Base-by-base conservation (phyloP, 2,329 filamentous ascomycete genomes). In the Tolypocladium endophyticum region DNA sequence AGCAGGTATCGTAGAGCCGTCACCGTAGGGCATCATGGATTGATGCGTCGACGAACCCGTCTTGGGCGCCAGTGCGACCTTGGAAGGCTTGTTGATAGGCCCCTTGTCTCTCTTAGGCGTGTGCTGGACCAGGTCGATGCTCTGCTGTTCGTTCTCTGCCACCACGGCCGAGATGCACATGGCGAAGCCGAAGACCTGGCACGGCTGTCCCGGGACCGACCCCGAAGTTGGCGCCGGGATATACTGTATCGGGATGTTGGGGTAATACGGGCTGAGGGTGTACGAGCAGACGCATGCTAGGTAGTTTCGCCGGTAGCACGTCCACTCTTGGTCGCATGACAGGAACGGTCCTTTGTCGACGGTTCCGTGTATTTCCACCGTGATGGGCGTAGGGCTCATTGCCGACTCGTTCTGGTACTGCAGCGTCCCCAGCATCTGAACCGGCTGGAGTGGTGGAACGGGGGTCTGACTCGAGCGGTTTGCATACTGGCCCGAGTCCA, bases 61-160 rank as follows among this genome's bases (percentile, higher is more conserved):
- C 83, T 85, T 86, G 6, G 90, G 87, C 16, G 83, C 78, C 35
- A 96, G 78, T 47, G 85, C 82, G 36, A 88, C 77, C 69, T 83
- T 87, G 41, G 86, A 84, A 5, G 92, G 91, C 63, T 87, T 87
- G 67, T 85, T 84, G 55, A 88, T 88, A 1, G 90, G 91, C 0
- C 91, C 90, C 70, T 93, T 93, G 78, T 96, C 92, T 64, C 92
- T 82, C 73, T 96, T 96, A 0, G 92, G 90, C 0, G 92, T 96
- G 71, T 96, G 91, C 71, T 96, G 91, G 4, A 96, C 88, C 18
- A 96, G 79, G 64, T 94, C 90, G 61, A 95, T 91, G 57, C 77
- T 80, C 72, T 96, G 92, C 36, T 85, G 86, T 57, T 85, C 83
- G 57, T 87, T 85, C 56, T 87, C 88, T 58, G 92, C 88, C 2